Conservation (phyloP, 2,329 filamentous ascomycete species). For the Zopfia rhizophila region DNA sequence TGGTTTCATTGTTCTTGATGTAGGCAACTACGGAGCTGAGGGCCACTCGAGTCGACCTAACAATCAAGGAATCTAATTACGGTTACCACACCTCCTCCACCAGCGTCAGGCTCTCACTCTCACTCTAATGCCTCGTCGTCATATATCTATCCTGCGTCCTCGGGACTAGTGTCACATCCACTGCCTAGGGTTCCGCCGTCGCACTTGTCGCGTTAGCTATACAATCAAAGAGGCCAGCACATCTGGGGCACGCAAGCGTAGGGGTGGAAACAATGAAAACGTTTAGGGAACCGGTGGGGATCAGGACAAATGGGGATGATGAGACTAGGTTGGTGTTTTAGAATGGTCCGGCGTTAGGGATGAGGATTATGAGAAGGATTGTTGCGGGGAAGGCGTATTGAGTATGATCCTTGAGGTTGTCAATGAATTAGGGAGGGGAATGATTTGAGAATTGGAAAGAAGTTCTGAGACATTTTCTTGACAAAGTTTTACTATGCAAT, state of each 20-base stretch:
- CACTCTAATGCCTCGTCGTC: constrained; percentile 21
- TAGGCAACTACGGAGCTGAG: too few relatives aligned
- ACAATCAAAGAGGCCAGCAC: constrained; percentile 21
- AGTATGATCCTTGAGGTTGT: too few relatives aligned
- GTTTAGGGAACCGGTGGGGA: constrained; percentile 20
- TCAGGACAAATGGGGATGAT: constrained; percentile 18
- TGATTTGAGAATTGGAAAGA: too few relatives aligned
- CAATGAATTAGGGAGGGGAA: too few relatives aligned
- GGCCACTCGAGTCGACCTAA: too few relatives aligned
- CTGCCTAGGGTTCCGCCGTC: constrained; percentile 25
- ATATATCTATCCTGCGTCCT: constrained; percentile 22
- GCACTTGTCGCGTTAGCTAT: constrained; percentile 27
- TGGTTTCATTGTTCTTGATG: too few relatives aligned
- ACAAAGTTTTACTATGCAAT: too few relatives aligned
- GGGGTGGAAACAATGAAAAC: constrained; percentile 24
- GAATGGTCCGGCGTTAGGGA: constrained; percentile 12
- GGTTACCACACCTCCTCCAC: constrained; percentile 11
- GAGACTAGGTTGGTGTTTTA: constrained; percentile 26
- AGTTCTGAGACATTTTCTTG: too few relatives aligned
- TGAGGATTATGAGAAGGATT: too few relatives aligned
- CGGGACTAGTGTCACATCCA: constrained; percentile 20
- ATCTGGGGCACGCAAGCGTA: constrained; percentile 15
- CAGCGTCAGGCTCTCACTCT: constrained; percentile 12
- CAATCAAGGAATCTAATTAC: constrained; percentile 15
- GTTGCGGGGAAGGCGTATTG: too few relatives aligned